Evolutionary conservation across 495 filamentous ascomycete species (phyloP).

Genomic region (Evernia prunastri): DNA sequence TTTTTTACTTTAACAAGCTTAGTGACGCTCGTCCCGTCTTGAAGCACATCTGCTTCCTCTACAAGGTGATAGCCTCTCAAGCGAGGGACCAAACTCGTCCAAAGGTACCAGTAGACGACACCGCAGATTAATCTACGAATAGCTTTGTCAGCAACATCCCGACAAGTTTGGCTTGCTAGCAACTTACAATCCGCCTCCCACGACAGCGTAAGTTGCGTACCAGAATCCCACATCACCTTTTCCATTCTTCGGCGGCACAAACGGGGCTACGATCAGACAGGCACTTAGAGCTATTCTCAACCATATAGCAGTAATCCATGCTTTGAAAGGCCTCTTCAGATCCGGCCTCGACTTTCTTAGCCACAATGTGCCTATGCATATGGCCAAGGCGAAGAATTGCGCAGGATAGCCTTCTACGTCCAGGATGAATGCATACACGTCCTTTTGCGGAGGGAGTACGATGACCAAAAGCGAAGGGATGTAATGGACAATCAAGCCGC

Average conservation of each 20-base stretch:
- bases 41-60: slow-evolving; percentile 49
- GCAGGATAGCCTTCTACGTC: slow-evolving; percentile 66
- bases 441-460: slow-evolving; percentile 53
- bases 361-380: slow-evolving; percentile 53
- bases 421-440: slow-evolving; percentile 67
- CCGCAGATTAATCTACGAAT: slow-evolving; percentile 50
- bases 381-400: slow-evolving; percentile 54
- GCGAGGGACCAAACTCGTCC: slow-evolving; percentile 56
- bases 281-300: slow-evolving; percentile 41
- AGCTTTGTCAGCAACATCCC: slow-evolving; percentile 20
- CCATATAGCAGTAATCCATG: slow-evolving; percentile 52
- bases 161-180: neutral
- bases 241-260: slow-evolving; percentile 44
- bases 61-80: slow-evolving; percentile 54
- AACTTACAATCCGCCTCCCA: slow-evolving; percentile 63
- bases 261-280: slow-evolving; percentile 48
- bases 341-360: slow-evolving; percentile 56
- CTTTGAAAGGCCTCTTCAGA: slow-evolving; percentile 60
- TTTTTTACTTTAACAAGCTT: slow-evolving; percentile 43
- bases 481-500: slow-evolving; percentile 61
- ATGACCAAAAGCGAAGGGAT: slow-evolving; percentile 57
- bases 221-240: slow-evolving; percentile 54
- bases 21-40: slow-evolving; percentile 55
- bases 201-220: slow-evolving; percentile 67
- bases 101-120: slow-evolving; percentile 64